Evolutionary conservation across 345 rosid species (phyloP), one percentile per base, ranked within the genome.

Genomic region (Acer yangbiense): DNA sequence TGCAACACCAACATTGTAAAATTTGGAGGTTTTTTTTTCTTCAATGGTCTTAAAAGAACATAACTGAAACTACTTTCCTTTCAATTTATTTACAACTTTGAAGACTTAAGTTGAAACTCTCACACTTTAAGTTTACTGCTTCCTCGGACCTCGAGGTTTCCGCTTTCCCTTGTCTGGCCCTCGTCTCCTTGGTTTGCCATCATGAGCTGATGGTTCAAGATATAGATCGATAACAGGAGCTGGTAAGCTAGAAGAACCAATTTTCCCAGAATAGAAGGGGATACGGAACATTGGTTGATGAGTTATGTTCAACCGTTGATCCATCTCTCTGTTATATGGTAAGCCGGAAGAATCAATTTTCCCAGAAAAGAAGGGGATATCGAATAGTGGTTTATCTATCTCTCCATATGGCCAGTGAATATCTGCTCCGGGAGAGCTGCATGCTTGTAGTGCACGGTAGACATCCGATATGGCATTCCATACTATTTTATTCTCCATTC

Each of bases 41-140:
- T 58, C 63, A 58, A 58, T 58, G 25, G 63, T 58, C 23, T 58
- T 57, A 57, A 58, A 58, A 58, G 63, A 58, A 58, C 55, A 50
- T 12, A 50, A 50, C 55, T 50, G 17, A 43, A 50, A 50, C 55
- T 50, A 14, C 55, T 50, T 50, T 0, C 10, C 54, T 48, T 27
- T 35, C 6, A 35, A 35, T 4, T 50, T 14, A 13, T 13, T 14
- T 13, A 1, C 3, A 20, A 4, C n/a, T 17, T 6, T 58, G 63
- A 58, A 58, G 63, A n/a, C 3, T 17, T 14, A 50, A 50, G 16
- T 50, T 3, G 1, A 14, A 5, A 35, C 39, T 35, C 6, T 35
- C 39, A 35, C 39, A 3, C 6, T 32, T 32, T 32, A 32, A 32
- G 55, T 50, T 50, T 13, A 50, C 55, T 50, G 55, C 55, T 50